Evolutionary conservation across 208 protist genomes (phyloP).

Genomic region (Lotmaria passim): DNA sequence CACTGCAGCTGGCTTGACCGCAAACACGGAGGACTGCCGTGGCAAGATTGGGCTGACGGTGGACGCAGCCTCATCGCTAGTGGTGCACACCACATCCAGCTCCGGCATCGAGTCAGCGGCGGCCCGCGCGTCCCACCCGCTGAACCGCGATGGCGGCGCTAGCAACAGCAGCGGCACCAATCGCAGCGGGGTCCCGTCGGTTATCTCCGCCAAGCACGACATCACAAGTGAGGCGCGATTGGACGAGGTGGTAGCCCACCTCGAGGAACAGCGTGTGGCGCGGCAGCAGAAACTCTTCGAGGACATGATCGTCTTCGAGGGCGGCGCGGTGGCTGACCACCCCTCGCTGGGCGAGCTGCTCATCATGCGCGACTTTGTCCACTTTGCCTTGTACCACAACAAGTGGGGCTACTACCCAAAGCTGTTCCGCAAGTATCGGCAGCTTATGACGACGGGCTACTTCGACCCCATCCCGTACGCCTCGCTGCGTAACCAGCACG

Average conservation of each 20-base stretch:
- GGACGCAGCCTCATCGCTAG: background rate
- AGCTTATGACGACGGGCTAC: slow-evolving; percentile 86
- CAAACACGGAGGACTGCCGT: too few relatives aligned
- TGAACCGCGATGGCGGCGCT: background rate
- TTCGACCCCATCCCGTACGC: slow-evolving; percentile 87
- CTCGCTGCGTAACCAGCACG: slow-evolving; percentile 79
- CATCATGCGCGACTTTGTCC: slow-evolving; percentile 90
- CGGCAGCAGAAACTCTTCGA: slow-evolving; percentile 76
- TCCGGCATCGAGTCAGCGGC: slow-evolving; percentile 15
- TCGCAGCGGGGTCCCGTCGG: slow-evolving; percentile 33
- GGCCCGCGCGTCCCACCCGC: background rate
- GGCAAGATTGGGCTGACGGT: background rate
- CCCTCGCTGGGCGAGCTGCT: slow-evolving; percentile 60
- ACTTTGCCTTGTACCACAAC: slow-evolving; percentile 85
- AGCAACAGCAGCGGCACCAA: background rate
- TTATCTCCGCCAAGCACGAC: slow-evolving; percentile 64
- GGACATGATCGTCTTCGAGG: slow-evolving; percentile 87
- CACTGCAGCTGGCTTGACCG: too few relatives aligned
- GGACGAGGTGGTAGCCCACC: slow-evolving; percentile 40
- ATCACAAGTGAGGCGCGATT: slow-evolving; percentile 54
- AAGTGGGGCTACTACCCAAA: slow-evolving; percentile 92
- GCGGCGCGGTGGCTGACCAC: slow-evolving; percentile 77
- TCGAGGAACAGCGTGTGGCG: slow-evolving; percentile 75
- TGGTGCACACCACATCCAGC: slow-evolving; percentile 7
- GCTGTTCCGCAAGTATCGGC: slow-evolving; percentile 83